A percentile compares a stretch with the other conserved stretches of the same genome.
Evolutionary conservation across 768 basidiomycete genomes (phyloP).

Genomic region (Mycena kentingensis): DNA sequence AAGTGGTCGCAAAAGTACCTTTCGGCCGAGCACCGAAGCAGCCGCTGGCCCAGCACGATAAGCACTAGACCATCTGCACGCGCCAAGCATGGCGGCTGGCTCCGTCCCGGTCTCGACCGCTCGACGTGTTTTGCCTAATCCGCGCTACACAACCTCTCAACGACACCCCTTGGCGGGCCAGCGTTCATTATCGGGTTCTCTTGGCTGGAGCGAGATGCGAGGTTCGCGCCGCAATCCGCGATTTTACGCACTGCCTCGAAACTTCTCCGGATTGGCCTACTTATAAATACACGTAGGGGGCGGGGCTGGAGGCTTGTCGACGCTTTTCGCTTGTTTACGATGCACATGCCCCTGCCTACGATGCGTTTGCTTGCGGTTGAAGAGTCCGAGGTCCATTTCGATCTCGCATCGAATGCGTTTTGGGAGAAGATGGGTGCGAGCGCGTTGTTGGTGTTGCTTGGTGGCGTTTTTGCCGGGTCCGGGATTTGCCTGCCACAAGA

Average conservation of each 20-base stretch:
- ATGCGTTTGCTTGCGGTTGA: no score
- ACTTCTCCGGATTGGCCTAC: no score
- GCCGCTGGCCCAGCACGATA: no score
- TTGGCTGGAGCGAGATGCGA: background rate
- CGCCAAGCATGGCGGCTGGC: background rate
- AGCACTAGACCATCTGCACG: background rate
- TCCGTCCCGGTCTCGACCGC: background rate
- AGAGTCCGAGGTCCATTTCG: background rate
- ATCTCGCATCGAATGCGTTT: conserved; percentile 39
- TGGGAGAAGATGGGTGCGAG: conserved; percentile 72
- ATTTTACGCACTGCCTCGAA: no score
- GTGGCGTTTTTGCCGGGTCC: conserved; percentile 91
- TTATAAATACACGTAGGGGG: no score
- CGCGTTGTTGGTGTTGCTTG: conserved; percentile 69
- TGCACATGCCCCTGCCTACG: no score
- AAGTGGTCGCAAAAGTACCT: no score
- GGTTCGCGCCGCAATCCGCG: background rate
- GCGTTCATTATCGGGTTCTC: background rate
- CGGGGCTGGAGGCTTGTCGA: no score
- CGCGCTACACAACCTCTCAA: background rate
- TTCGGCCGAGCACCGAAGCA: no score
- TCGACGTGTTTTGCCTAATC: background rate
- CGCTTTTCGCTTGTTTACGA: no score
- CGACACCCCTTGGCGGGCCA: background rate
- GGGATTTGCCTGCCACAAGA: conserved; percentile 20